Base-by-base conservation (phyloP, 1,139 yeast genomes). In the Magnusiomyces fungicola region DNA sequence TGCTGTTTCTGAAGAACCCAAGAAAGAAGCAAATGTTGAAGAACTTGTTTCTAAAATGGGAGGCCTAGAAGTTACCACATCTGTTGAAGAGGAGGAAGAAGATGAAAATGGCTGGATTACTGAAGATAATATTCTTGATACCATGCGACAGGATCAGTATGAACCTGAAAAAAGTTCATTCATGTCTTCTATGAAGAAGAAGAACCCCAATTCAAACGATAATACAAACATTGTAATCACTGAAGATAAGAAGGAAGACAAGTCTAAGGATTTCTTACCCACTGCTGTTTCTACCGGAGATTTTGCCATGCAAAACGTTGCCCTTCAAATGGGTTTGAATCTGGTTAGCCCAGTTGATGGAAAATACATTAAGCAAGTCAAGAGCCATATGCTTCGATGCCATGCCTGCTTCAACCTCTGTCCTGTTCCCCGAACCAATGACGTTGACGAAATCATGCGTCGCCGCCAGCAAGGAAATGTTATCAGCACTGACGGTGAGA, bases 221-320 rank as follows among this genome's bases (percentile, higher is more conserved):
- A 56, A 52, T 27, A 30, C 39, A 14, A 43, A 29, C 41, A 25
- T 27, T 2, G 48, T 39, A 18, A 24, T 65, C 61, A 24, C 53
- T 9, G 9, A 16, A 30, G 38, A 55, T 24, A 43, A 46, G 6
- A 57, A 52, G 1, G 55, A 53, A 16, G 53, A 44, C 22, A 54
- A 53, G 32, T n/a, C n/a, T n/a, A n/a, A n/a, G n/a, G n/a, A n/a
- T n/a, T 41, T 49, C 9, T 54, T 80, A 55, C 78, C 80, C 55
- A 94, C 83, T 23, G 98, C 97, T 1, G 71, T 92, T 51, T 83
- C 96, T 1, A 85, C 97, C 0, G 96, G 96, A 25, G 99, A 92
- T 78, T 92, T 90, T 71, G 97, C 99, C 2, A 87, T 92, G 65
- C 99, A 92, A 66, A 92, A 92, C 66, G 96, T 90, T 10, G 79